Evolutionary conservation across 1,139 yeast species (phyloP), one percentile per base, ranked within the genome.

Genomic region (Casaregolazyma suthepensis): DNA sequence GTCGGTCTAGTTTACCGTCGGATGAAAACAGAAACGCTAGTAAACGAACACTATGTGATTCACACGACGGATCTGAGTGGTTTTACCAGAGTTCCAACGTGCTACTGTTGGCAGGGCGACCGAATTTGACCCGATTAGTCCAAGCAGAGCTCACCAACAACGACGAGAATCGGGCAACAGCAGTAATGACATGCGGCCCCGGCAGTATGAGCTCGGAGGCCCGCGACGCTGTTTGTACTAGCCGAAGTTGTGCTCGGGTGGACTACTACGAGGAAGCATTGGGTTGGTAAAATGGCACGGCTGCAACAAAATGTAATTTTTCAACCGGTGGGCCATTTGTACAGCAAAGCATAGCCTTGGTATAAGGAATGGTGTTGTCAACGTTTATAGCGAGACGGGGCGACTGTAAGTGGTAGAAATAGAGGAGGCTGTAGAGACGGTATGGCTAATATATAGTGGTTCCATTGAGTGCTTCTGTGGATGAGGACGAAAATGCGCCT

Each of bases 391-490:
- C 66, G 7, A 59, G 68, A 48, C 57, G 56, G 23, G 52, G 59
- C 46, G 74, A 70, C 50, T 70, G 69, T 64, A 56, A 45, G 68
- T 58, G 23, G 12, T 22, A 17, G 3, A 20, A 18, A 43, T 15
- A 13, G n/a, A n/a, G 15, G 4, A n/a, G 13, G 29, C 17, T 18
- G 20, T 4, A 31, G 17, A 17, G 38, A 17, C 15, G 23, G 19
- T 43, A 48, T 48, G 13, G 17, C 10, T 12, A 46, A 64, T 29
- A 45, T 45, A 45, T 59, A 83, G 93, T 93, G 2, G 82, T 90
- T 56, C 97, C 98, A 18, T 76, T 91, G 55, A 83, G 95, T 58
- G 96, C 96, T n/a, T 87, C 96, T 1, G 93, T 89, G 15, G 98
- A 91, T 65, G 96, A 90, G 61, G 86, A 84, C 59, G 77, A 77